A percentile compares a stretch with the other conserved stretches of the same genome.
Conservation (phyloP, 2,329 filamentous ascomycete species). For the Fusarium illudens region DNA sequence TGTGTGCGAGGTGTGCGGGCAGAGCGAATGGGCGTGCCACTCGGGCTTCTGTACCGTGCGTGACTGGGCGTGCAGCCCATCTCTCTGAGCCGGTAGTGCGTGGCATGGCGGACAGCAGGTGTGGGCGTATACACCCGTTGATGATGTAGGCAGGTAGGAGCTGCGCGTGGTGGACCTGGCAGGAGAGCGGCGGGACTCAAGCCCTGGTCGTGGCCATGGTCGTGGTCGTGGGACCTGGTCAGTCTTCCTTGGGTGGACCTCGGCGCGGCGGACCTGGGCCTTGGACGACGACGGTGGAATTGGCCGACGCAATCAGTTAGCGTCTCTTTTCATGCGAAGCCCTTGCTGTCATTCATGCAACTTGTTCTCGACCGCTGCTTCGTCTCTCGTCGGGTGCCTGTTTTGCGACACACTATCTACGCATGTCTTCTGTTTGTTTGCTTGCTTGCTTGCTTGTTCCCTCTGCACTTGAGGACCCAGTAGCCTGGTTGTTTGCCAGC, state of each 20-base stretch:
- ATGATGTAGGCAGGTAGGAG: conserved; percentile 7
- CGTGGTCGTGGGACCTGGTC: conserved; percentile 9
- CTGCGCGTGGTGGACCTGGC: conserved; percentile 3
- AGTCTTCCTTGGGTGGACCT: conserved; percentile 21
- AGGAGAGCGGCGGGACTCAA: conserved; percentile 8
- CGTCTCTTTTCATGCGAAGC: conserved; percentile 19
- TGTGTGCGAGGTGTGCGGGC: conserved; percentile 33
- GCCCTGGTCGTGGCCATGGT: conserved; percentile 26
- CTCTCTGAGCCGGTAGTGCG: conserved; percentile 2
- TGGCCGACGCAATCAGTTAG: conserved; percentile 35
- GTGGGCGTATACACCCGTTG: conserved; percentile 12
- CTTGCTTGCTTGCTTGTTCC: neutral
- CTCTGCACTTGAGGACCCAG: neutral
- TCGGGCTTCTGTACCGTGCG: neutral
- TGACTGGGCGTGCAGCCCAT: neutral
- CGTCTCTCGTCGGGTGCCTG: neutral
- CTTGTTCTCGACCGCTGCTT: conserved; percentile 16
- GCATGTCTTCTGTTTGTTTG: neutral
- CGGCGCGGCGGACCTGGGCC: conserved; percentile 26
- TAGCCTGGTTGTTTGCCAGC: neutral
- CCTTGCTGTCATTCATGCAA: conserved; percentile 35
- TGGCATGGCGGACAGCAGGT: neutral
- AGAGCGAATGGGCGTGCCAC: conserved; percentile 3
- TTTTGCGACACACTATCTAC: neutral
- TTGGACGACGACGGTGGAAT: conserved; percentile 28